phyloP scores from a whole-genome alignment of 2,329 filamentous ascomycete genomes.

The Colletotrichum acutatum region DNA sequence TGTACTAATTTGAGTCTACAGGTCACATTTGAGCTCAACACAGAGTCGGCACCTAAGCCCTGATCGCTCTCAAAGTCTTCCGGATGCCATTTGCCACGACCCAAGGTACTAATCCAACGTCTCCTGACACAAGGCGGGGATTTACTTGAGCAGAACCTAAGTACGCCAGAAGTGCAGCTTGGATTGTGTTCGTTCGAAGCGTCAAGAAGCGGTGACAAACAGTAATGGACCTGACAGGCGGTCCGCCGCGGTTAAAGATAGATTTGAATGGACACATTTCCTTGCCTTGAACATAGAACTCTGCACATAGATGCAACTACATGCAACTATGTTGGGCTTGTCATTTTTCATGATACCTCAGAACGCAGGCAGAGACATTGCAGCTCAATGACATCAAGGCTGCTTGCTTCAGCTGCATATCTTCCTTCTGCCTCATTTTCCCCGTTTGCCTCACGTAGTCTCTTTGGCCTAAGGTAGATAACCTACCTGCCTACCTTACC shows the following conservation, averaged over 20 bases:
- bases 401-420: not conserved
- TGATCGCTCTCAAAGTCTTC: not conserved
- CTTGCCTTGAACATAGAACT: not conserved
- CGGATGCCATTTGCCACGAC: not conserved
- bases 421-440: not conserved
- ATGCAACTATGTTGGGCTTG: not conserved
- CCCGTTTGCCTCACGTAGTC: no score
- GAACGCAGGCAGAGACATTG: not conserved
- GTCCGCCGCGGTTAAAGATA: not conserved
- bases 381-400: not conserved
- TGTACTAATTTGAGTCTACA: conserved; percentile 7
- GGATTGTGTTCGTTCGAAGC: not conserved
- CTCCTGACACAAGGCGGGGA: not conserved
- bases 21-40: conserved; percentile 37
- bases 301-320: not conserved
- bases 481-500: no score
- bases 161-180: not conserved
- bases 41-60: not conserved
- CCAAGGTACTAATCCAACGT: not conserved
- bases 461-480: no score
- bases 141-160: not conserved
- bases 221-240: not conserved
- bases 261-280: not conserved
- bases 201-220: not conserved
- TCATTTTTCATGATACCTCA: not conserved